phyloP scores from a whole-genome alignment of 2,329 filamentous ascomycete genomes.

The Diplocarpon rosae region DNA sequence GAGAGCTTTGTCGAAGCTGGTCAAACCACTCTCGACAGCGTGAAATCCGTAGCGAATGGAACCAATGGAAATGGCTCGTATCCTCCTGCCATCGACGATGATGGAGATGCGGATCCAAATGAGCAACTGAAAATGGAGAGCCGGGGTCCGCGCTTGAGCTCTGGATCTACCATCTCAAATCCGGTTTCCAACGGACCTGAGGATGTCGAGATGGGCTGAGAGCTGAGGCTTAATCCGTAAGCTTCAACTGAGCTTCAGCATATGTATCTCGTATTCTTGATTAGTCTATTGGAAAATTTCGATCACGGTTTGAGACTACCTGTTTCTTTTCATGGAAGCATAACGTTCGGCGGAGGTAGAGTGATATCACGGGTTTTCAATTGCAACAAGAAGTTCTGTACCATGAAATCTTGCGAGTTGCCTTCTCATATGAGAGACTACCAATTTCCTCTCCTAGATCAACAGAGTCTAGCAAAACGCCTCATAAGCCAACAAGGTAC shows the following conservation, averaged over 20 bases:
- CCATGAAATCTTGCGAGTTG: not conserved
- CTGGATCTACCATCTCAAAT: constrained; percentile 11
- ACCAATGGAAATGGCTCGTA: constrained; percentile 8
- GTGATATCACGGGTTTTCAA: constrained; percentile 1
- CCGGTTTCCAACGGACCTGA: constrained; percentile 7
- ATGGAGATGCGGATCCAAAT: constrained; percentile 23
- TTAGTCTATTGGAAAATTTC: not conserved
- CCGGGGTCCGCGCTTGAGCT: constrained; percentile 12
- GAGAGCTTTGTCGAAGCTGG: constrained; percentile 17
- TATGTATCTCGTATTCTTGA: not conserved
- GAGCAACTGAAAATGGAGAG: constrained; percentile 26
- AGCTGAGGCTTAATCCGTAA: too few relatives aligned
- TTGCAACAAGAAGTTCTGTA: too few relatives aligned
- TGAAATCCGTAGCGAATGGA: constrained; percentile 13
- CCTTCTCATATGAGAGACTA: constrained; percentile 2
- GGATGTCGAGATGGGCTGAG: constrained; percentile 26
- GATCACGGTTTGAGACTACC: not conserved
- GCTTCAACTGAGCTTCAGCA: not conserved
- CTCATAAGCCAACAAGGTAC: not conserved
- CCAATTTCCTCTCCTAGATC: not conserved
- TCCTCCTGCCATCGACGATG: constrained; percentile 9
- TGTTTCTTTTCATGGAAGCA: not conserved
- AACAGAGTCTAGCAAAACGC: constrained; percentile 3
- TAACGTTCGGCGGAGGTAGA: not conserved
- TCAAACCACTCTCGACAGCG: constrained; percentile 26